Percentiles rank a stretch among this genome's conserved stretches.
Evolutionary conservation across 2,329 filamentous ascomycete species (phyloP).

Genomic region (Truncatella angustata): DNA sequence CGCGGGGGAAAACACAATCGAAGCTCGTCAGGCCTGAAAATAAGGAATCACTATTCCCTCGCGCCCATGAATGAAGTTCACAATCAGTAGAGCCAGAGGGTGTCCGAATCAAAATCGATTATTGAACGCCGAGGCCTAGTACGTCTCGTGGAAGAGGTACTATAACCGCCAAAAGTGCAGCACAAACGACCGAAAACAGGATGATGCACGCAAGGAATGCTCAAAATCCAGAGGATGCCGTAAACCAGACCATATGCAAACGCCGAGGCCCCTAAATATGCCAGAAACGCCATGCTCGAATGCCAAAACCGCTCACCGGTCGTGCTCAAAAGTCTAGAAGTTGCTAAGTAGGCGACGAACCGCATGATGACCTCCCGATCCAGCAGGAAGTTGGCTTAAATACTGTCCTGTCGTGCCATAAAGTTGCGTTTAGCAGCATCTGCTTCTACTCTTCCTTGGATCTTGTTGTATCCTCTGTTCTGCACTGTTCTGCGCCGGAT

Average conservation of each 20-base stretch:
- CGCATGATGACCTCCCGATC: neutral
- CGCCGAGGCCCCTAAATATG: neutral
- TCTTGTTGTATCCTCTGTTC: constrained; percentile 10
- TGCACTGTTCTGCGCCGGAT: constrained; percentile 21
- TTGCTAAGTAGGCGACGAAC: no score
- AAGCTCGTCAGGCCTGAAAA: no score
- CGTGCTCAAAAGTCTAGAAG: no score
- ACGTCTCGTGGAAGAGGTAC: neutral
- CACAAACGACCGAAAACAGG: neutral
- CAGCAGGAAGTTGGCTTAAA: constrained; percentile 9
- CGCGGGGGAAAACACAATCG: no score
- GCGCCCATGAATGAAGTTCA: no score
- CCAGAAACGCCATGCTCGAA: constrained; percentile 2
- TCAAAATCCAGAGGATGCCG: neutral
- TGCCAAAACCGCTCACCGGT: neutral
- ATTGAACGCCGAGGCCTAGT: neutral
- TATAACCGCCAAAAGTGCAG: neutral
- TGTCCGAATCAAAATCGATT: no score
- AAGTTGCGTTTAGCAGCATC: constrained; percentile 9
- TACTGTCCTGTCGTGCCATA: no score
- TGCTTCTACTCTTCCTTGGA: constrained; percentile 7
- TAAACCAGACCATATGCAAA: neutral
- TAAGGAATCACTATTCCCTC: neutral
- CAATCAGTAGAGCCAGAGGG: no score
- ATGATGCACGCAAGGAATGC: constrained; percentile 1